A percentile compares a stretch with the other conserved stretches of the same genome.
Evolutionary conservation across 371 early-diverging fungal genomes (phyloP).

Genomic region (Mucor lusitanicus): DNA sequence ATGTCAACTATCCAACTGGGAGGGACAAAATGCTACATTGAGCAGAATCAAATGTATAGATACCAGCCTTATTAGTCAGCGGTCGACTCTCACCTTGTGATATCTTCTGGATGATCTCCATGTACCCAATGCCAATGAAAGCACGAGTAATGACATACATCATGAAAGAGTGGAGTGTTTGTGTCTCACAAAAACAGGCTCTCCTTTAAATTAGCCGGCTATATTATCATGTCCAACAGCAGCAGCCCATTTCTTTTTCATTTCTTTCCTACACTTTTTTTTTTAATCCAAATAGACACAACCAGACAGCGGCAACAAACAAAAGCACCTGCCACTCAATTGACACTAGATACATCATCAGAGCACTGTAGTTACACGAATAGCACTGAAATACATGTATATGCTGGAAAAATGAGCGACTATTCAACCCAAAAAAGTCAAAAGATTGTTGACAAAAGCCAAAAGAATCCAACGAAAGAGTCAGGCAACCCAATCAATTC

Average conservation of each 20-base stretch:
- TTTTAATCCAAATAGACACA: background rate
- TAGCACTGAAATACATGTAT: background rate
- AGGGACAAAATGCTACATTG: too few relatives aligned
- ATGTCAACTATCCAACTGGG: too few relatives aligned
- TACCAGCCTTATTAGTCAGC: too few relatives aligned
- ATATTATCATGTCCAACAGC: background rate
- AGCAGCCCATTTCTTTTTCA: background rate
- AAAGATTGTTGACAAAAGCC: background rate
- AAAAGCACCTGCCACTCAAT: background rate
- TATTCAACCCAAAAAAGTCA: background rate
- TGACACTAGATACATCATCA: background rate
- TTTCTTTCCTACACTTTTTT: background rate
- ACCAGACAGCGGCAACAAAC: background rate
- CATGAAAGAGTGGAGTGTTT: background rate
- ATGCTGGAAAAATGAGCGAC: background rate
- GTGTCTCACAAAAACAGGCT: background rate
- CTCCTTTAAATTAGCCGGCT: background rate
- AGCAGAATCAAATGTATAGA: too few relatives aligned
- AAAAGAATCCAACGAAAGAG: background rate
- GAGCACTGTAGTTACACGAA: background rate
- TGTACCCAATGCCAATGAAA: background rate
- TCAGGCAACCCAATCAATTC: conserved; percentile 2
- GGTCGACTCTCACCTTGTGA: too few relatives aligned
- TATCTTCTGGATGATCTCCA: background rate
- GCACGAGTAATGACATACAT: too few relatives aligned